Conservation (phyloP, 148 eudicot genomes). For the Silene latifolia region DNA sequence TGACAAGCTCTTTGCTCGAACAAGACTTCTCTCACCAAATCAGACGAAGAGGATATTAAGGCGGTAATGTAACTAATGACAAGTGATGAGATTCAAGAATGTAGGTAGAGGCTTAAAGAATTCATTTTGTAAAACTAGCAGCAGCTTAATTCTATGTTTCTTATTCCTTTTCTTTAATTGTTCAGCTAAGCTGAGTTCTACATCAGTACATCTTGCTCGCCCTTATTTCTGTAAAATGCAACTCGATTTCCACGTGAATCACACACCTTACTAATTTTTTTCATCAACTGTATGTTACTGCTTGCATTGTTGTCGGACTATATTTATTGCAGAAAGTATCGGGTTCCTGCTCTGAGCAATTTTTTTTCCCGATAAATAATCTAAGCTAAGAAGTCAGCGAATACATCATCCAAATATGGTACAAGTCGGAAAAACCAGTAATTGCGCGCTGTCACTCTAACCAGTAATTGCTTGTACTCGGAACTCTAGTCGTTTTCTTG, state of each 20-base stretch:
- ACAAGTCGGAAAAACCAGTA: too few relatives aligned
- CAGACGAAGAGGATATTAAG: background rate
- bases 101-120: slow-evolving; percentile 17
- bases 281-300: slow-evolving; percentile 10
- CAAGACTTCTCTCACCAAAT: slow-evolving; percentile 5
- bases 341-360: background rate
- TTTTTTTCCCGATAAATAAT: background rate
- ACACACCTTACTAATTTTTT: background rate
- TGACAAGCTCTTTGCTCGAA: background rate
- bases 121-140: slow-evolving; percentile 22
- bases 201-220: background rate
- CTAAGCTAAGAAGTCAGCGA: too few relatives aligned
- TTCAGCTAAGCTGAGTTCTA: background rate
- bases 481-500: background rate
- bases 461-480: background rate
- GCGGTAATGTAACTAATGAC: slow-evolving; percentile 1
- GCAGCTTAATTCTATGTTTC: slow-evolving; percentile 21
- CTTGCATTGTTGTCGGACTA: background rate
- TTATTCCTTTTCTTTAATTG: background rate
- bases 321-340: background rate
- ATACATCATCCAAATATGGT: too few relatives aligned
- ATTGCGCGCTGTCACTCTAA: background rate
- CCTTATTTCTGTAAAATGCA: slow-evolving; percentile 26
- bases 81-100: background rate
- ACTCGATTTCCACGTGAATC: slow-evolving; percentile 19